Conservation (phyloP, 139 green algal species). For the Chlamydomonas applanata region DNA sequence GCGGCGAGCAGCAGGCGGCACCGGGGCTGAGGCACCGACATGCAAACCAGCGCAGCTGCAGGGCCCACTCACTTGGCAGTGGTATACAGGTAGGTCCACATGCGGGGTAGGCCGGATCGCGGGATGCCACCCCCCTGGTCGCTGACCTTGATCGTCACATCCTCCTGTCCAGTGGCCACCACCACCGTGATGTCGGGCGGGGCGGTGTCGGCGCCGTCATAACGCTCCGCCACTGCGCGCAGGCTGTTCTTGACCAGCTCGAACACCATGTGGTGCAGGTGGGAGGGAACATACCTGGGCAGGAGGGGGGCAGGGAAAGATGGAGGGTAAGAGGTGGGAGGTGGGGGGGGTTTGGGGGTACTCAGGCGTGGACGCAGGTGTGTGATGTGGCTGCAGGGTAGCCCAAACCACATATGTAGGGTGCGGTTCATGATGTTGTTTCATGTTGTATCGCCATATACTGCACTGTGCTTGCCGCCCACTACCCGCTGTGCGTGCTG, state of each 20-base stretch:
- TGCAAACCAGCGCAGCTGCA: neutral
- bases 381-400: no score
- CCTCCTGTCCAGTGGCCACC: neutral
- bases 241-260: slow-evolving; percentile 90
- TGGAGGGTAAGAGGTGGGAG: no score
- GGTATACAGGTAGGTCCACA: slow-evolving; percentile 98
- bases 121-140: slow-evolving; percentile 96
- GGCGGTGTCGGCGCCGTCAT: slow-evolving; percentile 61
- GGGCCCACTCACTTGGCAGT: slow-evolving; percentile 81
- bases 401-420: no score
- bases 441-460: no score
- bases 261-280: slow-evolving; percentile 98
- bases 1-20: neutral
- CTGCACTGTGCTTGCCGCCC: no score
- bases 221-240: slow-evolving; percentile 83
- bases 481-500: no score
- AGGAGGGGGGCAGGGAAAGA: no score
- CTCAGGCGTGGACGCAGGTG: no score
- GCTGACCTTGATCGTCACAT: slow-evolving; percentile 37
- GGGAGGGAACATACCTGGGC: slow-evolving; percentile 83
- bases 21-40: no score
- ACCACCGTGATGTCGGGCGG: slow-evolving; percentile 68
- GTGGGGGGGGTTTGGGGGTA: no score
- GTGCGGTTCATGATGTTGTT: no score
- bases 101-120: slow-evolving; percentile 79